Evolutionary conservation across 805 yeast genomes (phyloP).

Genomic region (Metschnikowia sp.): DNA sequence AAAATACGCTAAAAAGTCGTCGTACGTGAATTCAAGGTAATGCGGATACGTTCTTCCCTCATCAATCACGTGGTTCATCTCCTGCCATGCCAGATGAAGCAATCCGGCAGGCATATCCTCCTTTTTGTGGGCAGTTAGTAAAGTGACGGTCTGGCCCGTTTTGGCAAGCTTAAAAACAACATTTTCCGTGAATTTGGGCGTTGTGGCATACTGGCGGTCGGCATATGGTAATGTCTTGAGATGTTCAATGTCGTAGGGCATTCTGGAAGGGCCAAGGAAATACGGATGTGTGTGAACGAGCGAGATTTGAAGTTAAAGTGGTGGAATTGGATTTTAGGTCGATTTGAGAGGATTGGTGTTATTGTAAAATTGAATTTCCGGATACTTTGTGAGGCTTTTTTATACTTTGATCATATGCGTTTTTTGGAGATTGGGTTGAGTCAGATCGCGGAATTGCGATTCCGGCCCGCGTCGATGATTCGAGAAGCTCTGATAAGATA

Average conservation of each 20-base stretch:
- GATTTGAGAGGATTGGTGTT: too few relatives aligned
- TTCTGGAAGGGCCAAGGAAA: background rate
- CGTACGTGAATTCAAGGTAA: slow-evolving; percentile 34
- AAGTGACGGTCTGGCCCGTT: slow-evolving; percentile 45
- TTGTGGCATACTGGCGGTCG: slow-evolving; percentile 20
- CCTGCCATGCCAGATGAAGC: slow-evolving; percentile 42
- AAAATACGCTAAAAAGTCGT: slow-evolving; percentile 64
- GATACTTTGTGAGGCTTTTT: too few relatives aligned
- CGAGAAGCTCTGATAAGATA: too few relatives aligned
- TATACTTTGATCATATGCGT: too few relatives aligned
- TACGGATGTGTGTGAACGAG: too few relatives aligned
- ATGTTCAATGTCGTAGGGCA: slow-evolving; percentile 9
- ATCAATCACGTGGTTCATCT: slow-evolving; percentile 64
- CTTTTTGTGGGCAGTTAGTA: slow-evolving; percentile 54
- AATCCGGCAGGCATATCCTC: slow-evolving; percentile 50
- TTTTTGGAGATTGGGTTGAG: too few relatives aligned
- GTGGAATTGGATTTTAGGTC: too few relatives aligned
- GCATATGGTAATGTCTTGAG: slow-evolving; percentile 32
- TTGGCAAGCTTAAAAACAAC: slow-evolving; percentile 41
- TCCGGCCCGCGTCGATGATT: too few relatives aligned
- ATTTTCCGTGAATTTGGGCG: slow-evolving; percentile 34
- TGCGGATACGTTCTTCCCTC: slow-evolving; percentile 78
- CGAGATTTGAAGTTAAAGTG: too few relatives aligned
- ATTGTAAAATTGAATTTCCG: too few relatives aligned
- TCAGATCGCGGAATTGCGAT: too few relatives aligned